Percentiles rank a stretch among this genome's conserved stretches.
phyloP scores from a whole-genome alignment of 305 asterid genomes.

The Fraxinus floribunda region DNA sequence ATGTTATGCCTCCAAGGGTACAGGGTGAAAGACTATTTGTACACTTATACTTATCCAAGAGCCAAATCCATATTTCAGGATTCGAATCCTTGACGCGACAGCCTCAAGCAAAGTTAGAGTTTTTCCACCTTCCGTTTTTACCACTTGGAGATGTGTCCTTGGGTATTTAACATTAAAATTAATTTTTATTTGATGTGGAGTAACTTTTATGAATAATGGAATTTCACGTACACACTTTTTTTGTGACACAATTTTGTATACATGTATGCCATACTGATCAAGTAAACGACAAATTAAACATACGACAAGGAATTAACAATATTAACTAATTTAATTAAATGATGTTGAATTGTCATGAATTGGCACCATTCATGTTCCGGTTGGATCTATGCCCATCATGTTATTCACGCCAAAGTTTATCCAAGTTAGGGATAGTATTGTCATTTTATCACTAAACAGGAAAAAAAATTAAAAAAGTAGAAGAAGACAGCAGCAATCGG shows the following conservation, averaged over 20 bases:
- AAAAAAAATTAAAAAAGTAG: neutral
- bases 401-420: constrained; percentile 21
- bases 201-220: neutral
- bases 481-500: neutral
- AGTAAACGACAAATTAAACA: neutral
- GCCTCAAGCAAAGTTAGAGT: too few relatives aligned
- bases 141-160: too few relatives aligned
- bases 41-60: too few relatives aligned
- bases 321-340: neutral
- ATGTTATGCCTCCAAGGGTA: too few relatives aligned
- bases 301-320: neutral
- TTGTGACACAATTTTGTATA: neutral
- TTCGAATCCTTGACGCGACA: too few relatives aligned
- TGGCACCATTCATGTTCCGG: neutral
- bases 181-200: too few relatives aligned
- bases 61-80: too few relatives aligned
- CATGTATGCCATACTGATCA: neutral
- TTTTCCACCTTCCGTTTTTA: too few relatives aligned
- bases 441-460: neutral
- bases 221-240: neutral
- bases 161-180: neutral
- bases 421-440: constrained; percentile 11
- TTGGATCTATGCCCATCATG: neutral
- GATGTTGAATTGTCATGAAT: neutral
- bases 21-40: too few relatives aligned